Evolutionary conservation across 352 stramenopile genomes (phyloP), one percentile per base, ranked within the genome.

Genomic region (Phytophthora colocasiae): DNA sequence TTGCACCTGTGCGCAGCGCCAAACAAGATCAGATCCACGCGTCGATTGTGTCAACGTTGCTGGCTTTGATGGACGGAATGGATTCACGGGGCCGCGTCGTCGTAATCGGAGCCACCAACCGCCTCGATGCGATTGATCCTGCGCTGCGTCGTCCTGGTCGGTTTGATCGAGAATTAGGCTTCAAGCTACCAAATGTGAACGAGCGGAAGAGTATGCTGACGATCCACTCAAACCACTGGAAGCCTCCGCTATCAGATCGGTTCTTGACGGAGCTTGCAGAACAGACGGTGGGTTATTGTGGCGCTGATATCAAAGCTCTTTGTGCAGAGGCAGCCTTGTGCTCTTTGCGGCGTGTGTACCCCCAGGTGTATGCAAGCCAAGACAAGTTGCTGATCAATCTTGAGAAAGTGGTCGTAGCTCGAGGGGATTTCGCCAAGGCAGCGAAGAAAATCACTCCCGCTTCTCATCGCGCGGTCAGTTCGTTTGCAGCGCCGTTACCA

Each of bases 31-130:
- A 98, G 63, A 98, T 98, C 53, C 92, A 98, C 66, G 89, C 89
- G 4, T 97, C 88, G 2, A 97, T 98, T 34, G 91, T 98, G 26
- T 98, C 93, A 4, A 98, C 93, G 3, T 67, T 98, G 58, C 71
- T 98, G 14, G 93, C 93, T 26, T 73, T 98, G 17, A 98, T 98
- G 92, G 93, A 98, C 50, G 93, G 93, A 6, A 89, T 96, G 69
- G 85, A 95, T 56, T 78, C 78, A 0, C 85, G 88, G 15, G 86
- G 85, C 47, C 94, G 96, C 27, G 96, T 99, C 1, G 84, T 99
- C 24, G 96, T 99, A n/a, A 95, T 99, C 56, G 98, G 91, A 14
- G 98, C 98, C 5, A 99, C 98, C 0, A 99, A 99, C 66, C 86
- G 97, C n/a, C 81, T 98, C 6, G 92, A 97, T 71, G 90, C 90